These are phyloP conservation scores for Tuber calosporum DNA, from an alignment of 495 filamentous ascomycete genomes.

Conservation along the genomic window DNA sequence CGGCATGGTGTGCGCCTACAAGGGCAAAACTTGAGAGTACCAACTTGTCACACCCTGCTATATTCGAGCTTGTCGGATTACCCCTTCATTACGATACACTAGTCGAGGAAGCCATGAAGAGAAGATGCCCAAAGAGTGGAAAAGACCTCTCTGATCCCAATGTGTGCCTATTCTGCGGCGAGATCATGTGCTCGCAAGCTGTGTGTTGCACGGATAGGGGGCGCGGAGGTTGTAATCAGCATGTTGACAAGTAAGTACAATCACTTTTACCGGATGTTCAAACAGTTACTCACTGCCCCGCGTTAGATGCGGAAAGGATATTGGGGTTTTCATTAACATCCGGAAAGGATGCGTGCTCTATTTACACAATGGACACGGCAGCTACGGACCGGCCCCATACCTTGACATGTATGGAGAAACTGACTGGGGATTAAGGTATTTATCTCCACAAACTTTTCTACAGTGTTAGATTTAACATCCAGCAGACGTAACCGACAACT, in stretches of 20 bases:
- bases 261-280: background rate
- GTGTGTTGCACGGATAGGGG: conserved; percentile 69
- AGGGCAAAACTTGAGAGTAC: background rate
- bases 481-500: conserved; percentile 60
- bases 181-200: conserved; percentile 89
- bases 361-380: conserved; percentile 70
- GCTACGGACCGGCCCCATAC: conserved; percentile 81
- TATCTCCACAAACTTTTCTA: conserved; percentile 1
- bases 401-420: conserved; percentile 92
- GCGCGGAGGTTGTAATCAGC: conserved; percentile 81
- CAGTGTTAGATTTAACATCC: conserved; percentile 1
- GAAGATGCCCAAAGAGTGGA: conserved; percentile 70
- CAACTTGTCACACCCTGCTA: conserved; percentile 71
- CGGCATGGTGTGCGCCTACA: conserved; percentile 66
- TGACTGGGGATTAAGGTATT: conserved; percentile 60
- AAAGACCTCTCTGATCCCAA: conserved; percentile 83
- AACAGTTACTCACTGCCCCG: conserved; percentile 17
- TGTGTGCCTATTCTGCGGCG: conserved; percentile 91
- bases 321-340: conserved; percentile 92
- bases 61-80: conserved; percentile 87
- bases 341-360: conserved; percentile 87
- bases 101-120: conserved; percentile 79
- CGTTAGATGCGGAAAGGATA: conserved; percentile 71
- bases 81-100: conserved; percentile 88
- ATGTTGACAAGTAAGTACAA: conserved; percentile 68